Percentiles rank a stretch among this genome's conserved stretches.
Conservation (phyloP, 2,329 filamentous ascomycete genomes). For the Eurotiales sp. region DNA sequence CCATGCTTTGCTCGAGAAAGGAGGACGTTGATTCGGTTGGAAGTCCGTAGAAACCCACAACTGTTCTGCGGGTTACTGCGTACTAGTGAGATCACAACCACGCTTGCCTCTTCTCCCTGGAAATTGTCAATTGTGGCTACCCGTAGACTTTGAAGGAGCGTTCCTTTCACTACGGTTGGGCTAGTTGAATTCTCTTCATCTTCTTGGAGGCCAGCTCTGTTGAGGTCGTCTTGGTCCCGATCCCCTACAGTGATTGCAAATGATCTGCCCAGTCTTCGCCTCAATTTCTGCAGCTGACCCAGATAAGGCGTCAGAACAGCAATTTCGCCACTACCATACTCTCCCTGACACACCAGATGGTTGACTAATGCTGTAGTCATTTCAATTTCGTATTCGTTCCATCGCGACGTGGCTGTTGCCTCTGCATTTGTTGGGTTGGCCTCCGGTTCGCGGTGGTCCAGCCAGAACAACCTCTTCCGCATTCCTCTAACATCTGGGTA, state of each 20-base stretch:
- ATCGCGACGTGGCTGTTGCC: slow-evolving; percentile 38
- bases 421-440: slow-evolving; percentile 22
- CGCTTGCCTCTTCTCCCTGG: slow-evolving; percentile 70
- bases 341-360: slow-evolving; percentile 63
- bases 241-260: slow-evolving; percentile 65
- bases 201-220: slow-evolving; percentile 34
- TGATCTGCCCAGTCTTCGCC: slow-evolving; percentile 32
- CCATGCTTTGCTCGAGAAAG: slow-evolving; percentile 65
- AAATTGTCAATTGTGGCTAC: slow-evolving; percentile 71
- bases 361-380: slow-evolving; percentile 62
- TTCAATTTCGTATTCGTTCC: slow-evolving; percentile 55
- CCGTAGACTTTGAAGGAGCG: slow-evolving; percentile 48
- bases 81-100: slow-evolving; percentile 67
- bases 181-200: not conserved
- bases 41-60: slow-evolving; percentile 63
- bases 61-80: slow-evolving; percentile 60
- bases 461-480: slow-evolving; percentile 49
- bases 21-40: slow-evolving; percentile 67
- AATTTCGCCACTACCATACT: slow-evolving; percentile 59
- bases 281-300: slow-evolving; percentile 50
- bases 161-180: slow-evolving; percentile 32
- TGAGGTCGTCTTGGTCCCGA: slow-evolving; percentile 56
- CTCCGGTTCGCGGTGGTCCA: slow-evolving; percentile 48
- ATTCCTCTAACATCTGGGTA: slow-evolving; percentile 48
- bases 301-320: slow-evolving; percentile 64